A percentile compares a stretch with the other conserved stretches of the same genome.
Conservation (phyloP, 208 protist species). For the Trypanosoma mega region DNA sequence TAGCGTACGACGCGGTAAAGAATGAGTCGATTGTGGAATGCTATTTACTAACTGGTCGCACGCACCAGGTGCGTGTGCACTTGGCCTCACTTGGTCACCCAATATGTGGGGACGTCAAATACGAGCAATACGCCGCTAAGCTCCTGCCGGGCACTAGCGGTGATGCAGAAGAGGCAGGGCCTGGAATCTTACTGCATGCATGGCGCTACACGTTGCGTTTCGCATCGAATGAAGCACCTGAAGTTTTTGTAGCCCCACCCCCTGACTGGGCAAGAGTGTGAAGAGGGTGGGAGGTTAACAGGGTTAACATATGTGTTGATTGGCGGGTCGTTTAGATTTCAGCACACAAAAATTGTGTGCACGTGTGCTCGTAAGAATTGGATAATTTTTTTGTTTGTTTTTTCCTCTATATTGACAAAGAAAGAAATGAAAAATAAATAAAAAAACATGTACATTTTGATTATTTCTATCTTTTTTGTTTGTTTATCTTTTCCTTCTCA, state of each 20-base stretch:
- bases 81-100: slow-evolving; percentile 81
- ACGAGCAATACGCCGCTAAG: slow-evolving; percentile 29
- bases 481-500: background rate
- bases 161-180: background rate
- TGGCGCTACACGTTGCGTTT: slow-evolving; percentile 56
- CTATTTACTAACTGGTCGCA: slow-evolving; percentile 84
- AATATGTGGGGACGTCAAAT: slow-evolving; percentile 81
- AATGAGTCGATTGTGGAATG: slow-evolving; percentile 72
- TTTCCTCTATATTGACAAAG: too few relatives aligned
- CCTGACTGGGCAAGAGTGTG: slow-evolving; percentile 37
- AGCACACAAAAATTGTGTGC: too few relatives aligned
- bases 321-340: too few relatives aligned
- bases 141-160: background rate
- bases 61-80: slow-evolving; percentile 94
- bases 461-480: background rate
- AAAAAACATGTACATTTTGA: too few relatives aligned
- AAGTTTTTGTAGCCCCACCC: slow-evolving; percentile 33
- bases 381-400: too few relatives aligned
- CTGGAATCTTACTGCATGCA: slow-evolving; percentile 64
- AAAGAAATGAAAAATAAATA: too few relatives aligned
- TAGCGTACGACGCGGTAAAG: slow-evolving; percentile 37
- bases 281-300: too few relatives aligned
- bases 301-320: background rate
- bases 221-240: slow-evolving; percentile 2
- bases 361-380: too few relatives aligned